phyloP scores from a whole-genome alignment of 2,329 filamentous ascomycete species.

The Zymoseptoria passerinii region DNA sequence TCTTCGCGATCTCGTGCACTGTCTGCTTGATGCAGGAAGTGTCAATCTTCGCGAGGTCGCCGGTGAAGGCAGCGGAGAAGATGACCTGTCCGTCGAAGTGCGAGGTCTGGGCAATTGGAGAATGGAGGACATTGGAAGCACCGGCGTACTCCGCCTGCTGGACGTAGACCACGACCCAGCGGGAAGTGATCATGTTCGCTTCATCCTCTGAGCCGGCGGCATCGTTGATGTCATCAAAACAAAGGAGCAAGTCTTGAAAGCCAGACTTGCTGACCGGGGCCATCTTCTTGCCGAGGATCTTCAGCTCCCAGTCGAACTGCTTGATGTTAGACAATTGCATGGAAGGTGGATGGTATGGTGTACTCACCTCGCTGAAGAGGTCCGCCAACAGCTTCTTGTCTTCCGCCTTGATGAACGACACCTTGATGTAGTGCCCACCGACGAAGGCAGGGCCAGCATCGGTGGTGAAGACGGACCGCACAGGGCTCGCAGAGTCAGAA shows the following conservation, averaged over 20 bases:
- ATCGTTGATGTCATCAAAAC: slow-evolving; percentile 34
- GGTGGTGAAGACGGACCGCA: slow-evolving; percentile 18
- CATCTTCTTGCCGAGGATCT: slow-evolving; percentile 9
- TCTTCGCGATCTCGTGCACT: slow-evolving; percentile 12
- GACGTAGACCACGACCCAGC: slow-evolving; percentile 8
- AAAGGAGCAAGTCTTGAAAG: slow-evolving; percentile 11
- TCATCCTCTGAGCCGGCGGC: slow-evolving; percentile 16
- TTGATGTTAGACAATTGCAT: background rate
- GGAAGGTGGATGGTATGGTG: background rate
- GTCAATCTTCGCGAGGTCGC: slow-evolving; percentile 11
- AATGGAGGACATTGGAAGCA: background rate
- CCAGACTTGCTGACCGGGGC: background rate
- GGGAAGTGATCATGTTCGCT: slow-evolving; percentile 7
- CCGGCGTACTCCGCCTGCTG: slow-evolving; percentile 16
- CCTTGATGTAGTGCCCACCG: slow-evolving; percentile 20
- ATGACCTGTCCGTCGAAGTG: slow-evolving; percentile 24
- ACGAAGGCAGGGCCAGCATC: slow-evolving; percentile 13
- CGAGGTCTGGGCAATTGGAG: slow-evolving; percentile 2
- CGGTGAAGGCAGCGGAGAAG: slow-evolving; percentile 14
- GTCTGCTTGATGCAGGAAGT: slow-evolving; percentile 2
- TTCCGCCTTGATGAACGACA: slow-evolving; percentile 3
- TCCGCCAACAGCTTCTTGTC: background rate
- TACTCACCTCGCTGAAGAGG: slow-evolving; percentile 15
- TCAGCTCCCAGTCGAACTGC: slow-evolving; percentile 14
- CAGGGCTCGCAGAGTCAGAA: background rate